Evolutionary conservation across 805 yeast genomes (phyloP), one percentile per base, ranked within the genome.

Genomic region (Barnettozyma salicaria): DNA sequence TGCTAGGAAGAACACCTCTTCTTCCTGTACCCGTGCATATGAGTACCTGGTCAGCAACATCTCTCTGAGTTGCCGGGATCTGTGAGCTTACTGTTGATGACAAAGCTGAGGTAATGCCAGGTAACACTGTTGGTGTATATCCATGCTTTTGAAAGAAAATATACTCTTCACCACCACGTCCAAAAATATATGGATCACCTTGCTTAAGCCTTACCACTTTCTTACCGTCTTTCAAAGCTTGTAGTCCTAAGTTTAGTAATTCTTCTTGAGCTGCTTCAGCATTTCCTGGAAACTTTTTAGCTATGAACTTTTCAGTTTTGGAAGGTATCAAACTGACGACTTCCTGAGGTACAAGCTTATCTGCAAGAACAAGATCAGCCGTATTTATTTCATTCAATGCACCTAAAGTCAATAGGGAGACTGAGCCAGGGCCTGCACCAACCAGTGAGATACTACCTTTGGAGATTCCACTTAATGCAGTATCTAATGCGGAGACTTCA

Each of bases 181-280:
- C 97, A 57, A 86, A 90, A 22, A 90, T 84, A 59, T 87, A 90
- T 8, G 97, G 97, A 58, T 90, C 97, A 23, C 97, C 97, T 61
- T 90, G 97, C 59, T 90, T 90, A 48, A 90, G 70, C 41, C 97
- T 68, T 3, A 90, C 94, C 2, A 90, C 96, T 39, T 75, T 76
- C 50, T 75, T 69, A 12, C 96, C 96, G 35, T 68, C 59, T 19
- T 65, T 46, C 19, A 87, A 58, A 1, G 78, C 80, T 23, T 69
- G 70, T 13, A 90, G 60, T 0, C 96, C 97, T 45, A 80, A 57
- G n/a, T 69, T 64, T 23, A 87, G 63, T 30, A 90, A 68, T 59
- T 90, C 96, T 42, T 82, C 72, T 59, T 90, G 97, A 0, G 97
- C 97, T 32, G 73, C 72, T 52, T 88, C 96, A 1, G 97, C 97